These are phyloP conservation scores for Gonium pectorale DNA, from an alignment of 139 green algal genomes.

Conservation along the genomic window DNA sequence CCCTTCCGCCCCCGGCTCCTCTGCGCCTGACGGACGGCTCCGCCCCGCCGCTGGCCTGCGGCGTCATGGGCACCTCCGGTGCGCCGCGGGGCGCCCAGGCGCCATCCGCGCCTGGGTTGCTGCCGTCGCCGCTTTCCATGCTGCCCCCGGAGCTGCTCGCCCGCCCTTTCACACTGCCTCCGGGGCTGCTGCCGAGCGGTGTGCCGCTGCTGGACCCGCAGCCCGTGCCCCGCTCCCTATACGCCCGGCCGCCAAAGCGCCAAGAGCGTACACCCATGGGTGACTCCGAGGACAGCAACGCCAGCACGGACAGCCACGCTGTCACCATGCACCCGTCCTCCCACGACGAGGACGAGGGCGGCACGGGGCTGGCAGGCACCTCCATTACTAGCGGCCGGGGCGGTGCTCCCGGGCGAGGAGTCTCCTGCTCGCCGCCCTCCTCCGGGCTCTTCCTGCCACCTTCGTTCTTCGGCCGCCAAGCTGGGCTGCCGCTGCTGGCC, in stretches of 20 bases:
- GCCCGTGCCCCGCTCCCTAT: neutral
- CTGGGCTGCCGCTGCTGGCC: neutral
- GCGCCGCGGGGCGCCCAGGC: no score
- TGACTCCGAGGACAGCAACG: slow-evolving; percentile 29
- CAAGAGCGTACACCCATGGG: neutral
- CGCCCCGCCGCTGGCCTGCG: no score
- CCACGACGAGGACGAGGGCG: slow-evolving; percentile 38
- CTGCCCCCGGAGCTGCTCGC: neutral
- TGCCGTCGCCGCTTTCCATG: no score
- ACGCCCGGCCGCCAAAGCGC: slow-evolving; percentile 29
- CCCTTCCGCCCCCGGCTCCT: no score
- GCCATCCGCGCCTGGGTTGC: no score
- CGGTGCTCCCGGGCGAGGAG: no score
- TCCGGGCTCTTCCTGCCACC: neutral
- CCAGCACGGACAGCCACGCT: slow-evolving; percentile 17
- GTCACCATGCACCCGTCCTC: neutral
- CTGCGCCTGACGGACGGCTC: no score
- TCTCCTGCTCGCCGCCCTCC: slow-evolving; percentile 25
- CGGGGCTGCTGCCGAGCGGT: neutral
- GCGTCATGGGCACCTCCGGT: no score
- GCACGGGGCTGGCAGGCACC: no score
- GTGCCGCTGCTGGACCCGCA: neutral
- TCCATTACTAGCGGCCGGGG: no score
- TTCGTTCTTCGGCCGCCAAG: neutral
- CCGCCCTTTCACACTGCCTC: neutral